These are phyloP conservation scores for Trichoderma brevicompactum DNA, from an alignment of 2,329 filamentous ascomycete species.

Conservation along the genomic window DNA sequence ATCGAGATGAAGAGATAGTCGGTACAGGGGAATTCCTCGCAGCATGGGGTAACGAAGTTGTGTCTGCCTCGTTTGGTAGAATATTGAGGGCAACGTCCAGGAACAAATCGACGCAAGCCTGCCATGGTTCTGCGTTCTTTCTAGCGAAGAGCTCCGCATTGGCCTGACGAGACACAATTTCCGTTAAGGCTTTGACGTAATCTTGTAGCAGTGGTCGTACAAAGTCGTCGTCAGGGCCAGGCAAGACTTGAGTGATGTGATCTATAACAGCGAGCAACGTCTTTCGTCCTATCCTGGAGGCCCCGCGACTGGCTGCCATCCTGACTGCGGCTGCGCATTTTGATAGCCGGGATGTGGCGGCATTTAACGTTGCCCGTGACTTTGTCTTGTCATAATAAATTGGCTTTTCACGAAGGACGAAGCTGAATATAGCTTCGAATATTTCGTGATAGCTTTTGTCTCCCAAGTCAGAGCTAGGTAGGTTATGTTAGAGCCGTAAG, in stretches of 20 bases:
- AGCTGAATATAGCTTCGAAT: constrained; percentile 78
- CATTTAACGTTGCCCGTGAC: constrained; percentile 50
- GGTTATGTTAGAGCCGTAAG: constrained; percentile 29
- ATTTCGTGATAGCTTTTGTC: constrained; percentile 83
- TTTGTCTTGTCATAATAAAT: constrained; percentile 61
- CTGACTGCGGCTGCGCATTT: constrained; percentile 74
- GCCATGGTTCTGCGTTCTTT: constrained; percentile 65
- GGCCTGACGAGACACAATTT: constrained; percentile 71
- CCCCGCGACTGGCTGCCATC: constrained; percentile 70
- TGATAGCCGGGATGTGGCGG: constrained; percentile 62
- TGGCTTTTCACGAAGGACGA: constrained; percentile 68
- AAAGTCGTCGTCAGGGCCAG: constrained; percentile 62
- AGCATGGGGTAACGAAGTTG: constrained; percentile 38
- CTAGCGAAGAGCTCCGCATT: constrained; percentile 79
- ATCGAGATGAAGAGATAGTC: constrained; percentile 39
- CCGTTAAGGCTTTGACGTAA: constrained; percentile 76
- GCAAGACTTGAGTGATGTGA: constrained; percentile 78
- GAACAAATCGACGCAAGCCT: constrained; percentile 71
- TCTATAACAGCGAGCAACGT: constrained; percentile 79
- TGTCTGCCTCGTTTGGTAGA: constrained; percentile 47
- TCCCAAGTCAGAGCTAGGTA: constrained; percentile 53
- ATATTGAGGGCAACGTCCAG: constrained; percentile 61
- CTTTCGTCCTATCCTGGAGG: constrained; percentile 70
- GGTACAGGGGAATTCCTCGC: constrained; percentile 55
- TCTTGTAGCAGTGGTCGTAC: constrained; percentile 73